Evolutionary conservation across 768 basidiomycete species (phyloP).

Genomic region (Amylocystis lapponica): DNA sequence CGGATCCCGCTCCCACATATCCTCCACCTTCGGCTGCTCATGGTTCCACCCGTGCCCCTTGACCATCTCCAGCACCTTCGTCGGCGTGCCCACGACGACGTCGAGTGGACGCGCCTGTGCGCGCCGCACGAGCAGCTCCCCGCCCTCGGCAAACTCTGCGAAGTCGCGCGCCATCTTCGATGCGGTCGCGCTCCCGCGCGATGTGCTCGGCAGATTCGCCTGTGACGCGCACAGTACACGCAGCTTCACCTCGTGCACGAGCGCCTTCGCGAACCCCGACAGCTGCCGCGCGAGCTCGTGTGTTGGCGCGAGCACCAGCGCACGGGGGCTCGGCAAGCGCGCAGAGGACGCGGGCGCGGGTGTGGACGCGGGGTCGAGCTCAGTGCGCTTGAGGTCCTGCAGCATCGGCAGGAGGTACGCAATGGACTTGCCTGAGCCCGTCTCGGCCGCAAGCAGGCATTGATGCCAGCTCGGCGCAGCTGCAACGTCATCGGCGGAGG

Average conservation of each 20-base stretch:
- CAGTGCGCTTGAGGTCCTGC: conserved; percentile 67
- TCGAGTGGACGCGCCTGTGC: conserved; percentile 35
- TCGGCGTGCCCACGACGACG: conserved; percentile 58
- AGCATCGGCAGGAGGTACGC: conserved; percentile 85
- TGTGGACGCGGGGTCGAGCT: conserved; percentile 26
- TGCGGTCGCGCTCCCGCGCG: conserved; percentile 32
- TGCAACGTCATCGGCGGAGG: conserved; percentile 5
- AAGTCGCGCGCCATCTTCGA: conserved; percentile 42
- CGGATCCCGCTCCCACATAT: conserved; percentile 24
- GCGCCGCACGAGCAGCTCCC: conserved; percentile 20
- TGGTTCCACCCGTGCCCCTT: conserved; percentile 50
- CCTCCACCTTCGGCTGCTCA: conserved; percentile 20
- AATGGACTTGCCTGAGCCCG: conserved; percentile 88
- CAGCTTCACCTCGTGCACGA: conserved; percentile 71
- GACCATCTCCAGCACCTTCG: conserved; percentile 57
- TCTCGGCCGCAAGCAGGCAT: conserved; percentile 80
- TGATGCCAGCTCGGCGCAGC: conserved; percentile 32
- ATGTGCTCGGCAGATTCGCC: conserved; percentile 37
- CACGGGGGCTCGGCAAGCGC: conserved; percentile 54
- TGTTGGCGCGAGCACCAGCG: conserved; percentile 79
- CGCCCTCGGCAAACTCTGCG: conserved; percentile 26
- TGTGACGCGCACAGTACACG: conserved; percentile 68
- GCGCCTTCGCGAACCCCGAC: conserved; percentile 62
- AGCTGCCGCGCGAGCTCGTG: conserved; percentile 87
- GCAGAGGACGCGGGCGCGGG: neutral